A percentile compares a stretch with the other conserved stretches of the same genome.
Conservation (phyloP, 2,329 filamentous ascomycete genomes). For the Botryotinia convoluta region DNA sequence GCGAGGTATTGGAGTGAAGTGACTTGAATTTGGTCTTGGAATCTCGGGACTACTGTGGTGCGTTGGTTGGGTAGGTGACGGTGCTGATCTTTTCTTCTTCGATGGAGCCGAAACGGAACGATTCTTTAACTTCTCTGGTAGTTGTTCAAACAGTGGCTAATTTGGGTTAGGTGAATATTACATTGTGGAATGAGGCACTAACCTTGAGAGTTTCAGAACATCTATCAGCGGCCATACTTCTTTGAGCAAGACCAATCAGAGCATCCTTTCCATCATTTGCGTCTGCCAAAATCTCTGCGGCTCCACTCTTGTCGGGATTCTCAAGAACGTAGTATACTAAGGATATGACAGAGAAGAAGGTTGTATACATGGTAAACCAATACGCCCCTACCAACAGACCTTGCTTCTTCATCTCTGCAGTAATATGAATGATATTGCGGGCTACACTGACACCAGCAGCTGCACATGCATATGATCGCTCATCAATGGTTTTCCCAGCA, state of each 20-base stretch:
- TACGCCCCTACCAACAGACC: slow-evolving; percentile 76
- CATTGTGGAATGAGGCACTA: slow-evolving; percentile 39
- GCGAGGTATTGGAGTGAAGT: slow-evolving; percentile 22
- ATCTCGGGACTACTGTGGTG: slow-evolving; percentile 31
- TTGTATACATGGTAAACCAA: slow-evolving; percentile 84
- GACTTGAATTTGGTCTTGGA: slow-evolving; percentile 21
- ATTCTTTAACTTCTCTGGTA: slow-evolving; percentile 70
- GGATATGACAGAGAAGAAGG: slow-evolving; percentile 77
- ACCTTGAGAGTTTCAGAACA: slow-evolving; percentile 77
- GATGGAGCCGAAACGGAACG: slow-evolving; percentile 40
- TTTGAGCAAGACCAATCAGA: slow-evolving; percentile 72
- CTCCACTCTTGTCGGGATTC: slow-evolving; percentile 71
- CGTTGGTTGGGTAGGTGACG: slow-evolving; percentile 42
- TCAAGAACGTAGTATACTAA: slow-evolving; percentile 78
- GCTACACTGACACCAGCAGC: slow-evolving; percentile 59
- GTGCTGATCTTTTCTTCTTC: slow-evolving; percentile 57
- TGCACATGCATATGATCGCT: slow-evolving; percentile 73
- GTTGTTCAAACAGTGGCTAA: slow-evolving; percentile 76
- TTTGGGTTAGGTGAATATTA: slow-evolving; percentile 28
- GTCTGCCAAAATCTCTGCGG: slow-evolving; percentile 79
- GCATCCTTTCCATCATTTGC: slow-evolving; percentile 82
- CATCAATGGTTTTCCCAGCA: slow-evolving; percentile 60
- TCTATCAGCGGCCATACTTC: slow-evolving; percentile 84
- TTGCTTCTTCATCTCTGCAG: slow-evolving; percentile 72
- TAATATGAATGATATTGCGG: slow-evolving; percentile 75